These are phyloP conservation scores for Aspergillus hancockii DNA, from an alignment of 495 filamentous ascomycete species.

Conservation along the genomic window DNA sequence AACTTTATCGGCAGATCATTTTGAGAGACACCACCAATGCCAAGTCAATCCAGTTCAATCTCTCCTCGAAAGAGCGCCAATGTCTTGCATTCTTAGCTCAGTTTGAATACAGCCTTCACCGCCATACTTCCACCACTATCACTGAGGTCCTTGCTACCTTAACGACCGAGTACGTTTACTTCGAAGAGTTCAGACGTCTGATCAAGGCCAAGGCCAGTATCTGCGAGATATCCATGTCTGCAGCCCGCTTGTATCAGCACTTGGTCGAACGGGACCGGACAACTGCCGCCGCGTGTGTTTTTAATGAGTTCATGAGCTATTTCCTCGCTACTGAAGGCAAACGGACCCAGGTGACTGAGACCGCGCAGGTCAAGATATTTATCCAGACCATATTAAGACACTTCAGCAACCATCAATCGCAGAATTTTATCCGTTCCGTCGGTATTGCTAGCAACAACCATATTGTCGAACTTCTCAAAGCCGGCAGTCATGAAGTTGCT, in stretches of 20 bases:
- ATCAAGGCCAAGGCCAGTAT: constrained; percentile 28
- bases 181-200: constrained; percentile 37
- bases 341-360: constrained; percentile 29
- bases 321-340: constrained; percentile 37
- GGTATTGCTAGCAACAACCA: constrained; percentile 37
- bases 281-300: constrained; percentile 30
- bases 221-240: constrained; percentile 27
- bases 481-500: constrained; percentile 31
- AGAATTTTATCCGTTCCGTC: constrained; percentile 38
- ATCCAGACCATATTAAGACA: constrained; percentile 31
- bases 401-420: constrained; percentile 35
- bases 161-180: constrained; percentile 43
- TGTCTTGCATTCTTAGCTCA: constrained; percentile 44
- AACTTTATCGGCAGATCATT: constrained; percentile 42
- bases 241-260: constrained; percentile 39
- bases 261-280: constrained; percentile 29
- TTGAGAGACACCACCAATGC: constrained; percentile 24
- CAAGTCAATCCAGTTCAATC: constrained; percentile 27
- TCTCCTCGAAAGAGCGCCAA: constrained; percentile 37
- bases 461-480: constrained; percentile 28
- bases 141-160: constrained; percentile 39
- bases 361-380: constrained; percentile 32
- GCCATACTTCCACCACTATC: constrained; percentile 27
- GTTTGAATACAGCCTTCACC: constrained; percentile 38
- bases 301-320: constrained; percentile 28